Base-by-base conservation (phyloP, 352 stramenopile species). In the Globisporangium cylindrosporum region DNA sequence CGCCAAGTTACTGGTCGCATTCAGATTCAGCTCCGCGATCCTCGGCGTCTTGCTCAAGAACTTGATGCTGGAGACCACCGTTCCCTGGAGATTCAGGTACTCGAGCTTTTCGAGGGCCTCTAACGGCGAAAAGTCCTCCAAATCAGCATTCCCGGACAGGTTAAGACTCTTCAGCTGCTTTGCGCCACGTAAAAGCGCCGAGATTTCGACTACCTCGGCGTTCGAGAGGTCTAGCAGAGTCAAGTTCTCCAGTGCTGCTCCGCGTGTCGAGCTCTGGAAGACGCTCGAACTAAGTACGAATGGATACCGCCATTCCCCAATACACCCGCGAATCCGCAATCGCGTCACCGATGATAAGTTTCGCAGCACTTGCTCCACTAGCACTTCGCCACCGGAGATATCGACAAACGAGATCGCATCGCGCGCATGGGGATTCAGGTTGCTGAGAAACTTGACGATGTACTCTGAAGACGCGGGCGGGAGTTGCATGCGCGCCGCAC, bases 1-100 rank as follows among this genome's bases (percentile, higher is more conserved):
- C 27, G 25, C 55, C 25, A 60, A 41, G 8, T 46, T 24, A 29
- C 27, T 46, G 18, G 55, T 60, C 15, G 25, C 55, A 41, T 34
- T 60, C 55, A 60, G 55, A 12, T 60, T 60, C 55, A 60, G 18
- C 15, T 60, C 55, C 7, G 7, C 15, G 25, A 60, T 27, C 6
- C 22, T 46, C n/a, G 55, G 55, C 55, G 20, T 60, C 27, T 36
- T 12, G 12, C 29, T 36, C 15, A 60, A 29, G 12, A 60, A 60
- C 9, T 9, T 15, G n/a, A 60, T 34, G 15, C 32, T 41, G 55
- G 55, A 14, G 27, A 60, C 29, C n/a, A 22, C 25, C 0, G 55
- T 60, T 24, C 32, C 27, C 10, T 24, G 14, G 5, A 60, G 55
- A 24, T 60, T 60, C 14, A 60, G 27, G 55, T 60, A 25, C 55